Evolutionary conservation across 2,329 filamentous ascomycete species (phyloP).

Genomic region (Aspergillus ochraceus): DNA sequence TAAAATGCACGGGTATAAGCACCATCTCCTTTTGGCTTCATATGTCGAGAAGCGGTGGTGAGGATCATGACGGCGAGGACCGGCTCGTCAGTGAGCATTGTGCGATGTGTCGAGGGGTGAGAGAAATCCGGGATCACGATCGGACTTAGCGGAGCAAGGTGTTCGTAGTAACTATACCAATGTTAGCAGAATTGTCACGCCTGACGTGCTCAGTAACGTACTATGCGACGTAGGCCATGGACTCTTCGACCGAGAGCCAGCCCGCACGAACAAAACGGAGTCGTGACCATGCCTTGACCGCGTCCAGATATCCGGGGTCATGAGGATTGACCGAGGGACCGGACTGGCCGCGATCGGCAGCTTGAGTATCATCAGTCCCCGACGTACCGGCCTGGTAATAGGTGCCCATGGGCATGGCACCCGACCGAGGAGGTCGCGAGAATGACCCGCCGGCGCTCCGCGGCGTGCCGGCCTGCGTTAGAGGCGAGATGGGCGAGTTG

Average conservation of each 20-base stretch:
- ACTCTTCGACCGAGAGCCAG: slow-evolving; percentile 93
- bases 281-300: slow-evolving; percentile 82
- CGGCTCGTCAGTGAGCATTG: slow-evolving; percentile 83
- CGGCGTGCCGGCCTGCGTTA: slow-evolving; percentile 36
- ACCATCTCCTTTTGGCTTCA: slow-evolving; percentile 74
- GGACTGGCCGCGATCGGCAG: slow-evolving; percentile 28
- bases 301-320: slow-evolving; percentile 55
- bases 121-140: slow-evolving; percentile 91
- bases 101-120: slow-evolving; percentile 74
- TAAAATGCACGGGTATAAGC: slow-evolving; percentile 81
- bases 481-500: slow-evolving; percentile 37
- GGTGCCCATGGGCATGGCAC: slow-evolving; percentile 50
- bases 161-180: slow-evolving; percentile 73
- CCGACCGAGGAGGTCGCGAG: slow-evolving; percentile 40
- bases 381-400: slow-evolving; percentile 46
- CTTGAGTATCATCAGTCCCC: slow-evolving; percentile 27
- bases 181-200: slow-evolving; percentile 10
- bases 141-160: slow-evolving; percentile 86
- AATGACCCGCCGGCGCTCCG: slow-evolving; percentile 37
- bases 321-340: slow-evolving; percentile 29
- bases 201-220: slow-evolving; percentile 44
- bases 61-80: slow-evolving; percentile 89
- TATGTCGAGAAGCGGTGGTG: slow-evolving; percentile 86
- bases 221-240: slow-evolving; percentile 92
- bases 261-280: slow-evolving; percentile 95